Evolutionary conservation across 306 rosid species (phyloP).

Genomic region (Castanopsis chinensis): DNA sequence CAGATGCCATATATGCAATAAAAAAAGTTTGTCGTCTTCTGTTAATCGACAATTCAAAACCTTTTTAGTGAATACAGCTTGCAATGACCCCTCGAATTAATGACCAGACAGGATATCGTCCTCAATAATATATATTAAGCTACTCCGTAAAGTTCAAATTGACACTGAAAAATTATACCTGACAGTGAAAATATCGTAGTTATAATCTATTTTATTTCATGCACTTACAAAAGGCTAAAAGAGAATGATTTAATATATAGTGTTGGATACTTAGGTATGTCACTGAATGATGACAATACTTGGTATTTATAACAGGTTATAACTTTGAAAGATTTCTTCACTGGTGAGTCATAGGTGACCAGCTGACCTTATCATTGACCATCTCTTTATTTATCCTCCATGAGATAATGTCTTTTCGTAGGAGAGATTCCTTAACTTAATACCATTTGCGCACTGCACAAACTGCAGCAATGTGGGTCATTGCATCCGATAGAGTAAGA

Average conservation of each 20-base stretch:
- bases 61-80: neutral
- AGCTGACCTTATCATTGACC: neutral
- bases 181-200: neutral
- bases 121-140: no score
- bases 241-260: neutral
- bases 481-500: neutral
- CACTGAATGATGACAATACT: neutral
- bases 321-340: neutral
- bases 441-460: neutral
- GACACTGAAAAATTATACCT: no score
- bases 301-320: neutral
- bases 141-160: no score
- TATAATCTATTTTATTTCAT: neutral
- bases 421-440: slow-evolving; percentile 8
- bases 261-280: neutral
- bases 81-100: neutral
- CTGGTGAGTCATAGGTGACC: neutral
- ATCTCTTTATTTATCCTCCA: slow-evolving; percentile 3
- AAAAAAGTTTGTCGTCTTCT: neutral
- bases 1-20: neutral
- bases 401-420: neutral
- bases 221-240: neutral
- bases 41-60: neutral
- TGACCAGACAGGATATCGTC: neutral
- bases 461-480: neutral